A percentile compares a stretch with the other conserved stretches of the same genome.
Conservation (phyloP, 2,329 filamentous ascomycete species). For the Cytospora leucostoma region DNA sequence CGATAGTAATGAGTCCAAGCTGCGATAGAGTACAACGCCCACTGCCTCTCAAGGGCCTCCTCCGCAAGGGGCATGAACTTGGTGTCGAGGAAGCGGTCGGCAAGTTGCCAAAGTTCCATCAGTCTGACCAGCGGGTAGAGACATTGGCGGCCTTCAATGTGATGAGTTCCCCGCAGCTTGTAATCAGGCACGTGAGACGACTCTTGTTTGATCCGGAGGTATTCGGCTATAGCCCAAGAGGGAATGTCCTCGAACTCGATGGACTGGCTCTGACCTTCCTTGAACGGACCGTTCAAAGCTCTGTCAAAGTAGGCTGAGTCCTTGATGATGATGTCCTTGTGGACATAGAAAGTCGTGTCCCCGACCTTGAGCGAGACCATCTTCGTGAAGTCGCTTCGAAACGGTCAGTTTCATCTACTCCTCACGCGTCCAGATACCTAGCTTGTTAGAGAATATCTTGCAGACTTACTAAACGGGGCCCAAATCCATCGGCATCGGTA, state of each 20-base stretch:
- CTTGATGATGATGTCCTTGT: conserved; percentile 28
- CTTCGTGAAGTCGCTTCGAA: neutral
- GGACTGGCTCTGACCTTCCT: conserved; percentile 28
- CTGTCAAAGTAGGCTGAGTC: conserved; percentile 29
- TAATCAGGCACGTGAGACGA: conserved; percentile 14
- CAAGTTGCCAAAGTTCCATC: conserved; percentile 31
- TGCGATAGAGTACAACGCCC: conserved; percentile 15
- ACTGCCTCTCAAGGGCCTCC: conserved; percentile 29
- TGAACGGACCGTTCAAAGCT: conserved; percentile 29
- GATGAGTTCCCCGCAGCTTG: conserved; percentile 23
- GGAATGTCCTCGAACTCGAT: conserved; percentile 29
- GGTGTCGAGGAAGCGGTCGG: conserved; percentile 29
- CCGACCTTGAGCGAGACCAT: neutral
- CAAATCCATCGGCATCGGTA: too few species aligned
- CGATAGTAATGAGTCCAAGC: neutral
- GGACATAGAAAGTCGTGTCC: conserved; percentile 25
- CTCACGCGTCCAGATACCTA: neutral
- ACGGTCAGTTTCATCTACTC: neutral
- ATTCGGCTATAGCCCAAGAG: conserved; percentile 29
- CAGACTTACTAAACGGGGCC: neutral
- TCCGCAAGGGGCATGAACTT: conserved; percentile 22
- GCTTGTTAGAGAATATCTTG: neutral
- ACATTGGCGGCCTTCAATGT: neutral
- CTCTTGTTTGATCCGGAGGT: conserved; percentile 30
- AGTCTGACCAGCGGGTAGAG: conserved; percentile 5